phyloP scores from a whole-genome alignment of 352 stramenopile species.

The Pythium dissotocum region DNA sequence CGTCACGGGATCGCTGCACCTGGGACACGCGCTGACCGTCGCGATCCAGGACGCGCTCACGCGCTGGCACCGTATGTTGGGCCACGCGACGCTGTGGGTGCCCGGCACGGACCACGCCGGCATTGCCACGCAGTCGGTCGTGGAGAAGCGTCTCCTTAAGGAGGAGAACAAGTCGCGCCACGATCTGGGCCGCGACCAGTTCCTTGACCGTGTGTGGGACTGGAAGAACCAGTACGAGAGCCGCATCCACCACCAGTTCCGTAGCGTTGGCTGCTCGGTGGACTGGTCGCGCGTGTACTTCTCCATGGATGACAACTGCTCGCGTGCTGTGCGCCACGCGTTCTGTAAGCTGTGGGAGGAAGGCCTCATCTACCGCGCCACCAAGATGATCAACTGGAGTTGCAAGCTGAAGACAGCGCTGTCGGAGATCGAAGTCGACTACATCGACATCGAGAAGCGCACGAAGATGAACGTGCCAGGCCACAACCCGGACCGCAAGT shows the following conservation, averaged over 20 bases:
- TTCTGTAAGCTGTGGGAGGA: constrained; percentile 94
- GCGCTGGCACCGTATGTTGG: constrained; percentile 98
- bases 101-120: constrained; percentile 98
- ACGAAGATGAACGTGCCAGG: constrained; percentile 96
- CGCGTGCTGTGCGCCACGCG: constrained; percentile 95
- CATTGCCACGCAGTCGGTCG: constrained; percentile 95
- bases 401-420: constrained; percentile 97
- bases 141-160: constrained; percentile 89
- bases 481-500: constrained; percentile 94
- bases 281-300: constrained; percentile 98
- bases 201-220: constrained; percentile 94
- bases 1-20: constrained; percentile 92
- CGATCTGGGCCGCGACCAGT: constrained; percentile 91
- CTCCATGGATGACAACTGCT: constrained; percentile 99
- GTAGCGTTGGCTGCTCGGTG: constrained; percentile 93
- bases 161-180: constrained; percentile 81
- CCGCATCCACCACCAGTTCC: constrained; percentile 87
- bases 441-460: constrained; percentile 97
- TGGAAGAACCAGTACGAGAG: constrained; percentile 95
- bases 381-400: constrained; percentile 99
- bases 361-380: constrained; percentile 98
- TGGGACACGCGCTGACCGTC: constrained; percentile 98
- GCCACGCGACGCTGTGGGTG: constrained; percentile 96
- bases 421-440: constrained; percentile 98
- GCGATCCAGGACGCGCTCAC: constrained; percentile 97